Percentiles rank a stretch among this genome's conserved stretches.
These are phyloP conservation scores for Zopfia rhizophila DNA, from an alignment of 2,329 filamentous ascomycete species.

Conservation along the genomic window DNA sequence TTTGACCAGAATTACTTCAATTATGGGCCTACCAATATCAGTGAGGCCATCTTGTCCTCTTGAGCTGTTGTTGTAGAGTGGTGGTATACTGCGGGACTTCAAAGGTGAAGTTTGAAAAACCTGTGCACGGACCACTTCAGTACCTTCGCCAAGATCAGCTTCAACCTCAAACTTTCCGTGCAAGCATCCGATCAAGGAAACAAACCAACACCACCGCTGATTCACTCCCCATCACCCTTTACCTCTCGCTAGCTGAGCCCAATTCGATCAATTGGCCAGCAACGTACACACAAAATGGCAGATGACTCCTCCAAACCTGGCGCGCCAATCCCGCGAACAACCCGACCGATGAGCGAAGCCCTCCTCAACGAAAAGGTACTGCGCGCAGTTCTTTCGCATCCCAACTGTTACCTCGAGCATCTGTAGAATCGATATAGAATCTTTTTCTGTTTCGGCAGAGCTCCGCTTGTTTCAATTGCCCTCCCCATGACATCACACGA, in stretches of 20 bases:
- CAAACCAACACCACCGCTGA: conserved; percentile 36
- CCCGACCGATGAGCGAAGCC: conserved; percentile 91
- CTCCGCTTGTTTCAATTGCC: conserved; percentile 9
- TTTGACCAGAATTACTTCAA: no score
- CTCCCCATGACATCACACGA: conserved; percentile 23
- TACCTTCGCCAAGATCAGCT: conserved; percentile 34
- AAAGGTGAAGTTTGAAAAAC: conserved; percentile 17
- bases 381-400: conserved; percentile 2
- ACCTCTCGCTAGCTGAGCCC: conserved; percentile 29
- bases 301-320: conserved; percentile 65
- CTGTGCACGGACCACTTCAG: conserved; percentile 28
- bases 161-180: conserved; percentile 38
- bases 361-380: conserved; percentile 98
- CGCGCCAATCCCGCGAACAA: conserved; percentile 74
- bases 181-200: conserved; percentile 25
- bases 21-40: conserved; percentile 26
- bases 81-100: conserved; percentile 11
- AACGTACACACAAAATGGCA: conserved; percentile 61
- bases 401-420: no score
- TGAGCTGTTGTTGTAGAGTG: not conserved
- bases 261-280: conserved; percentile 39
- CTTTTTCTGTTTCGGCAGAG: not conserved
- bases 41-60: conserved; percentile 36
- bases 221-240: conserved; percentile 14
- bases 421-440: not conserved